A percentile compares a stretch with the other conserved stretches of the same genome.
Conservation (phyloP, 805 yeast genomes). For the Torulaspora indica region DNA sequence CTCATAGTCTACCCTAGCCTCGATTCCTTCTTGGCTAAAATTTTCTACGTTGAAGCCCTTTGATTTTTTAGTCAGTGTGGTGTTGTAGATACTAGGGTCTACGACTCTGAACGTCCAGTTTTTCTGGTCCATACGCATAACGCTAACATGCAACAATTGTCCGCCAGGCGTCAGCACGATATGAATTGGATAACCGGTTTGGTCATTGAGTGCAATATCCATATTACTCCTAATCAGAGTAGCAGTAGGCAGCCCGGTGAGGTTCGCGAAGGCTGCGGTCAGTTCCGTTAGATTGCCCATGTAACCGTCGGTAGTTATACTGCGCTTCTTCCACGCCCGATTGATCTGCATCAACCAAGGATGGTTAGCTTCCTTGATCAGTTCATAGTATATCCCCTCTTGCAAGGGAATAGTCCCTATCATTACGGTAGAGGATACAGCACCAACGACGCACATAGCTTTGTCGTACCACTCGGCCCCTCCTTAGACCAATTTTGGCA, state of each 20-base stretch:
- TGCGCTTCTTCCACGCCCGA: constrained; percentile 1
- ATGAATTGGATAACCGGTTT: constrained; percentile 2
- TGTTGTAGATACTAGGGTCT: background rate
- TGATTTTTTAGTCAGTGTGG: background rate
- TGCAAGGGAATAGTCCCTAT: too few species aligned
- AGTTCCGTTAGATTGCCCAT: constrained; percentile 1
- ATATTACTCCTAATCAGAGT: background rate
- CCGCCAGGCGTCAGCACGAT: background rate
- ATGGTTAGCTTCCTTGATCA: background rate
- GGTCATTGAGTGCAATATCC: background rate
- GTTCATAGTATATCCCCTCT: constrained; percentile 2
- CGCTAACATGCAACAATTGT: background rate
- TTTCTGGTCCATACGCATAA: background rate
- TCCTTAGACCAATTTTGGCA: too few species aligned
- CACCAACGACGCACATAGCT: too few species aligned
- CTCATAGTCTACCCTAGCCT: background rate
- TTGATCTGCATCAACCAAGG: constrained; percentile 1
- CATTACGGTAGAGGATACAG: too few species aligned
- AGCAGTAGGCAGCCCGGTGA: background rate
- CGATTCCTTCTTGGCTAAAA: background rate
- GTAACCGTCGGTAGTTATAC: constrained; percentile 1
- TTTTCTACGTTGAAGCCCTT: background rate
- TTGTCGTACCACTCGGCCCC: too few species aligned
- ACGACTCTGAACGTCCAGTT: background rate
- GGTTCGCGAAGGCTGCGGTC: background rate